Evolutionary conservation across 1,139 yeast species (phyloP), one percentile per base, ranked within the genome.

Genomic region (Pichia terricola): DNA sequence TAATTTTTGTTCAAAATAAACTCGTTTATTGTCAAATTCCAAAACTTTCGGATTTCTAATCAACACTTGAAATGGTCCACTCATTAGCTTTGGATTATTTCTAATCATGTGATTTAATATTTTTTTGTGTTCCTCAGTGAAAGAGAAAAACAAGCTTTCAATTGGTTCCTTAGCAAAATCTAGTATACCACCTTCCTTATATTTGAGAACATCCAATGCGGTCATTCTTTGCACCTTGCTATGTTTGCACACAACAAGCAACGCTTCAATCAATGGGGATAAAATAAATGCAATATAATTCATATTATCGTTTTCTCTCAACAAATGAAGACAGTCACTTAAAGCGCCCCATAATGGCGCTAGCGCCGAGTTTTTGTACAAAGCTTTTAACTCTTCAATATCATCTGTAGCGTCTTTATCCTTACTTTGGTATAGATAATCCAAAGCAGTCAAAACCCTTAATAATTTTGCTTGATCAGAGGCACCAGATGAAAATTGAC

Each of bases 191-290:
- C 72, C 78, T 53, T 80, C 83, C 54, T 80, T 83, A 55, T 75
- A 79, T 52, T 74, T 74, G 50, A 77, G 63, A 11, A 70, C 75
- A 52, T 79, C 88, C 53, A 73, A 77, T 39, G 71, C 72, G 50
- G 76, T 81, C 42, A 78, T 57, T 34, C 82, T 87, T 48, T 76
- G 75, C 4, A 81, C 81, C 52, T 81, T 79, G 53, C 89, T 79
- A 58, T 87, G 94, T 58, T 88, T 89, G 65, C 96, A 88, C 35
- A 91, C 94, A 45, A 89, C 96, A 96, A 91, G 87, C 50, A 91
- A 68, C 0, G 96, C 81, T 61, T 91, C 98, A 53, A 91, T 88
- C 49, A 87, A 64, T 0, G 97, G 97, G 31, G 91, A 68, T 35
- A 89, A 65, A 1, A 88, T 83, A 1, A 95, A 84, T 1, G 95